Evolutionary conservation across 192 early-diverging fungal genomes (phyloP).

Genomic region (Coemansia sp.): DNA sequence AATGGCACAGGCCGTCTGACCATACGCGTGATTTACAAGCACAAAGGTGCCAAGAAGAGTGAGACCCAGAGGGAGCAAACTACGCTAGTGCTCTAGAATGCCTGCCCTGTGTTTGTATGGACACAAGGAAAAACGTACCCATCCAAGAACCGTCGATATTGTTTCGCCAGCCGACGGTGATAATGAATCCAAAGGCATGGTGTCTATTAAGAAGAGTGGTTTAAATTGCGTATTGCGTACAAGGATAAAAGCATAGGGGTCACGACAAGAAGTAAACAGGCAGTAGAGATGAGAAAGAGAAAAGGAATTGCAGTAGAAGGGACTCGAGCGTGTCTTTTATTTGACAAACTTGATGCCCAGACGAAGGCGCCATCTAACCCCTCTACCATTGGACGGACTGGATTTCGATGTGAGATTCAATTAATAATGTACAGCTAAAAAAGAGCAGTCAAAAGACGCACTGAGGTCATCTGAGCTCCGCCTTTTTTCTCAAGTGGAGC

Average conservation of each 20-base stretch:
- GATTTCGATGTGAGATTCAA: not conserved
- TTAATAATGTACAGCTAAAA: not conserved
- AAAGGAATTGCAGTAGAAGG: not conserved
- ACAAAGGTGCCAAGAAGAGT: not conserved
- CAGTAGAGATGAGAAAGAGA: not conserved
- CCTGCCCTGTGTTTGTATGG: not conserved
- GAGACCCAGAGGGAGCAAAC: not conserved
- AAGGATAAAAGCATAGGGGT: not conserved
- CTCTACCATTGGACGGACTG: conserved; percentile 1
- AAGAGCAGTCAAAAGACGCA: not conserved
- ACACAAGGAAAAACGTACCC: conserved; percentile 22
- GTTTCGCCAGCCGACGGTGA: conserved; percentile 19
- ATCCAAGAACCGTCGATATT: conserved; percentile 36
- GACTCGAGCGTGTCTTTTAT: not conserved
- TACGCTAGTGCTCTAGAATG: not conserved
- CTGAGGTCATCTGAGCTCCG: not conserved
- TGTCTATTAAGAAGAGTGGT: not conserved
- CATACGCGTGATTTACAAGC: conserved; percentile 1
- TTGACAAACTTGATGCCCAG: not conserved
- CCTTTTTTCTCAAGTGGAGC: not conserved
- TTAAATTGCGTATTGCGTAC: not conserved
- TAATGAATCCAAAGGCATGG: conserved; percentile 3
- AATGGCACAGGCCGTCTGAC: not conserved
- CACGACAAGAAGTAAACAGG: not conserved
- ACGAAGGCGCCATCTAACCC: conserved; percentile 7